phyloP scores from a whole-genome alignment of 192 early-diverging fungal genomes.

The Linnemannia hyalina region DNA sequence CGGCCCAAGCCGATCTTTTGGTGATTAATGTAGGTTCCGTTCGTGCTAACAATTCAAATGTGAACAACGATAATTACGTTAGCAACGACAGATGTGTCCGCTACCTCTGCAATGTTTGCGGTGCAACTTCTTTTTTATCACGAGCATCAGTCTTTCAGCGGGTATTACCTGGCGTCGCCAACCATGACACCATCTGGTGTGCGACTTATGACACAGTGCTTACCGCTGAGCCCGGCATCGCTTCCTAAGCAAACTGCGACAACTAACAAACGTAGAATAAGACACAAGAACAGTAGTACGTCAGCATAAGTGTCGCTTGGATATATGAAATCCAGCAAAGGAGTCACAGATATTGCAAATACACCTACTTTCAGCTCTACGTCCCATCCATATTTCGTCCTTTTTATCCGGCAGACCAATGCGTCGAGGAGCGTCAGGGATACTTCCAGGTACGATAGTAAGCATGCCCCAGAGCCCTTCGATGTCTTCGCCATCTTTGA shows the following conservation, averaged over 20 bases:
- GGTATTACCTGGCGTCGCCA: constrained; percentile 7
- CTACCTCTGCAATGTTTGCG: too few species aligned
- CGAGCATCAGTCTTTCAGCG: neutral
- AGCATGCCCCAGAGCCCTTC: constrained; percentile 22
- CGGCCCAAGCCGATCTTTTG: neutral
- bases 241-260: neutral
- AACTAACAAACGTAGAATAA: neutral
- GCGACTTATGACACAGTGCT: constrained; percentile 14
- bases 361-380: neutral
- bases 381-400: neutral
- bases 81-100: too few species aligned
- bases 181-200: constrained; percentile 8
- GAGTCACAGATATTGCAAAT: neutral
- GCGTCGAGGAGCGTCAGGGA: constrained; percentile 16
- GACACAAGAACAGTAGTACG: neutral
- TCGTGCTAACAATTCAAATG: neutral
- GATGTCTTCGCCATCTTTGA: too few species aligned
- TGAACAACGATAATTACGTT: too few species aligned
- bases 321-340: neutral
- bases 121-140: too few species aligned
- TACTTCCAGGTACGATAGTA: constrained; percentile 11
- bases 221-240: neutral
- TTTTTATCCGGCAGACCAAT: constrained; percentile 9
- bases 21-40: constrained; percentile 25
- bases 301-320: too few species aligned